Conservation (phyloP, 2,329 filamentous ascomycete genomes). For the Cercospora sp. region DNA sequence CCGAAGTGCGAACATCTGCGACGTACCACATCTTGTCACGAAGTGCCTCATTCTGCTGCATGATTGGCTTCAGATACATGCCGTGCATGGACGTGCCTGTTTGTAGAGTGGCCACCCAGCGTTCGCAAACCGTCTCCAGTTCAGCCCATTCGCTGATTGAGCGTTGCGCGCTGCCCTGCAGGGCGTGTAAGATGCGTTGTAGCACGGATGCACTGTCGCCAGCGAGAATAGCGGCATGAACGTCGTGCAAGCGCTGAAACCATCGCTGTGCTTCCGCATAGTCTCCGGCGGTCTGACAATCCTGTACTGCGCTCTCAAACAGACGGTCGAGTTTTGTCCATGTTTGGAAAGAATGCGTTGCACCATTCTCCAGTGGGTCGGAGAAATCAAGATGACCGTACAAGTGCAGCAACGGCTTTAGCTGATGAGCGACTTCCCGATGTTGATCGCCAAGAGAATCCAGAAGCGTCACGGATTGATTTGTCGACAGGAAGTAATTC, state of each 20-base stretch:
- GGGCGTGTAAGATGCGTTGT: slow-evolving; percentile 13
- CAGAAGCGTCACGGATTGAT: neutral
- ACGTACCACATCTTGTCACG: slow-evolving; percentile 99
- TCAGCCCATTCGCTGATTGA: slow-evolving; percentile 14
- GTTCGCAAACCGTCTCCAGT: slow-evolving; percentile 16
- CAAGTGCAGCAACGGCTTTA: slow-evolving; percentile 14
- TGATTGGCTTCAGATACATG: slow-evolving; percentile 13
- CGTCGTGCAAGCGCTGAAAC: slow-evolving; percentile 25
- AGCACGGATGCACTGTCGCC: slow-evolving; percentile 11
- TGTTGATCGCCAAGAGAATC: neutral
- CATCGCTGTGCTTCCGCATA: slow-evolving; percentile 79
- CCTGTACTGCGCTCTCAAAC: slow-evolving; percentile 73
- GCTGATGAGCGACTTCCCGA: neutral
- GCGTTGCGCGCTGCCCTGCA: slow-evolving; percentile 15
- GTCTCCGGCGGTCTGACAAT: slow-evolving; percentile 76
- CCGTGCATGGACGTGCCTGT: slow-evolving; percentile 13
- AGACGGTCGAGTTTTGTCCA: slow-evolving; percentile 39
- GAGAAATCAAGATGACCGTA: neutral
- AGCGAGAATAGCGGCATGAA: slow-evolving; percentile 15
- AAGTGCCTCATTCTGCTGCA: slow-evolving; percentile 20
- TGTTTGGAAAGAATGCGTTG: neutral
- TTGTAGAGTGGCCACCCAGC: slow-evolving; percentile 18
- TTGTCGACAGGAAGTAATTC: neutral
- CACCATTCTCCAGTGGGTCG: neutral
- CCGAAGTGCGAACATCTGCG: slow-evolving; percentile 87